A percentile compares a stretch with the other conserved stretches of the same genome.
phyloP scores from a whole-genome alignment of 192 early-diverging fungal species.

The Geosiphon pyriformis region DNA sequence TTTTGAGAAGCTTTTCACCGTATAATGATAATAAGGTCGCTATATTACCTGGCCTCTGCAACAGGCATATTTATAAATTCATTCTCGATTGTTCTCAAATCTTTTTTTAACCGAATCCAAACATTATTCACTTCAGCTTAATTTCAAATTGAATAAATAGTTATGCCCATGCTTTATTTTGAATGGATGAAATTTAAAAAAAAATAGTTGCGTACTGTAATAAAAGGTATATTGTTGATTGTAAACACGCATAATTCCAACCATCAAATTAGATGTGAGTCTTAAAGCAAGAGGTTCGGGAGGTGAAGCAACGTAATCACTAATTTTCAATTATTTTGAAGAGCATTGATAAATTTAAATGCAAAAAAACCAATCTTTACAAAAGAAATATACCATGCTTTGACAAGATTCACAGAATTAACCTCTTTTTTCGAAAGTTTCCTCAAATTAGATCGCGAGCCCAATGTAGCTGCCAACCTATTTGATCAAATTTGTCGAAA shows the following conservation, averaged over 20 bases:
- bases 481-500: not conserved
- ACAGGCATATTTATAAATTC: slow-evolving; percentile 30
- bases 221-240: slow-evolving; percentile 52
- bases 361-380: not conserved
- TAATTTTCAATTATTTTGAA: slow-evolving; percentile 28
- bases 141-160: not conserved
- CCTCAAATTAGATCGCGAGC: slow-evolving; percentile 41
- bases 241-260: slow-evolving; percentile 50
- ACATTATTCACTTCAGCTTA: slow-evolving; percentile 42
- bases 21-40: not conserved
- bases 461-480: slow-evolving; percentile 50
- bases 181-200: not conserved
- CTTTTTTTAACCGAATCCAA: slow-evolving; percentile 32
- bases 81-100: slow-evolving; percentile 23
- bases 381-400: slow-evolving; percentile 42
- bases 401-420: slow-evolving; percentile 46
- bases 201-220: slow-evolving; percentile 31
- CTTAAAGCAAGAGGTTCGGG: slow-evolving; percentile 52
- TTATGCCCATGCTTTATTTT: not conserved
- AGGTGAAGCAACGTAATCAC: slow-evolving; percentile 36
- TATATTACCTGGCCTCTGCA: slow-evolving; percentile 30
- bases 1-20: not conserved
- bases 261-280: slow-evolving; percentile 54
- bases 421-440: slow-evolving; percentile 53
- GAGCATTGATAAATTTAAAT: not conserved